Conservation (phyloP, 805 yeast species). For the Candida multigemmis region DNA sequence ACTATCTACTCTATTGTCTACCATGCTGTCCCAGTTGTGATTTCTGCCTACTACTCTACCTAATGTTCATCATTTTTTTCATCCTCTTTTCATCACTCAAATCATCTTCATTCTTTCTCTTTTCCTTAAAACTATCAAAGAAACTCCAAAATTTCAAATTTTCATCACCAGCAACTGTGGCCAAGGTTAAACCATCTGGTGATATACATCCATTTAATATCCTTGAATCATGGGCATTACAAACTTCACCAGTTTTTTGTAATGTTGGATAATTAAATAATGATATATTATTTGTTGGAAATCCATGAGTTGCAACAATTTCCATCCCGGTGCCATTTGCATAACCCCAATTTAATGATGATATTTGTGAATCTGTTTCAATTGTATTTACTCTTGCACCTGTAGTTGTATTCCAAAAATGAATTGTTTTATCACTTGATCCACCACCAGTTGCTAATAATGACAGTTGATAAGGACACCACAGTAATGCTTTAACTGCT, state of each 20-base stretch:
- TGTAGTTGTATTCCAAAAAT: slow-evolving; percentile 91
- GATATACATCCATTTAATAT: slow-evolving; percentile 76
- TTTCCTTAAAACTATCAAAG: slow-evolving; percentile 41
- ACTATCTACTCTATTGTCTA: too few species aligned
- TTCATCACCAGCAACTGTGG: slow-evolving; percentile 95
- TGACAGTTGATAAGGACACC: slow-evolving; percentile 85
- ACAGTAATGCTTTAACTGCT: slow-evolving; percentile 89
- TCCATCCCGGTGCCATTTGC: slow-evolving; percentile 67
- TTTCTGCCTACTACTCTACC: slow-evolving; percentile 5
- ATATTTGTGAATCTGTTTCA: slow-evolving; percentile 89
- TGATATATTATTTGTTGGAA: slow-evolving; percentile 76
- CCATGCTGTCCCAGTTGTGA: slow-evolving; percentile 1
- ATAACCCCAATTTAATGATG: slow-evolving; percentile 89
- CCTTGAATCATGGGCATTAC: slow-evolving; percentile 82
- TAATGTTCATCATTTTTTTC: slow-evolving; percentile 17
- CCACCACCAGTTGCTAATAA: slow-evolving; percentile 97
- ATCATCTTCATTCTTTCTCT: slow-evolving; percentile 5
- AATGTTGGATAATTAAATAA: slow-evolving; percentile 81
- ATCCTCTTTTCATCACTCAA: slow-evolving; percentile 11
- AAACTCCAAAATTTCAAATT: slow-evolving; percentile 91
- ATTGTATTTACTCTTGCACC: slow-evolving; percentile 82
- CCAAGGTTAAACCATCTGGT: slow-evolving; percentile 84
- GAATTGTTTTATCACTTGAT: slow-evolving; percentile 76
- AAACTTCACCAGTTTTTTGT: slow-evolving; percentile 80
- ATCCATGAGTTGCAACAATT: slow-evolving; percentile 90